A percentile compares a stretch with the other conserved stretches of the same genome.
Conservation (phyloP, 2,329 filamentous ascomycete species). For the Westerdykella ornata region DNA sequence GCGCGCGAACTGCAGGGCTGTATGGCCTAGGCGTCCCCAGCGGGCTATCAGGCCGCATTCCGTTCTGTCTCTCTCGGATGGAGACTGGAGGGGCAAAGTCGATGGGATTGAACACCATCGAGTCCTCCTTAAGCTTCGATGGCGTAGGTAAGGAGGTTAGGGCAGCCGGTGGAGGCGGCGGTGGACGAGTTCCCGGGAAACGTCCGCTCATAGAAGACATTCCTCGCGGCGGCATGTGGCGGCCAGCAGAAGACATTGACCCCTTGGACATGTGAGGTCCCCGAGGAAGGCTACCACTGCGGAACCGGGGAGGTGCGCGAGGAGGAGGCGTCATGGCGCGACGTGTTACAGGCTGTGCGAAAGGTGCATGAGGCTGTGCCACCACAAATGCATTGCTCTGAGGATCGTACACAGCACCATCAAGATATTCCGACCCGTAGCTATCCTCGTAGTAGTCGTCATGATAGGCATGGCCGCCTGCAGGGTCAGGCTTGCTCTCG, state of each 20-base stretch:
- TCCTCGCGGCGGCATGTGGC: constrained; percentile 31
- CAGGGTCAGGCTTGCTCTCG: constrained; percentile 55
- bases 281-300: constrained; percentile 26
- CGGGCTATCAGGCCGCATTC: constrained; percentile 56
- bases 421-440: constrained; percentile 63
- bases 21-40: constrained; percentile 59
- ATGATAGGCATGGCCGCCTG: constrained; percentile 31
- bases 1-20: constrained; percentile 62
- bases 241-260: constrained; percentile 44
- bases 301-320: constrained; percentile 53
- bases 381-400: constrained; percentile 59
- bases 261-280: constrained; percentile 44
- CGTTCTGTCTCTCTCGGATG: constrained; percentile 58
- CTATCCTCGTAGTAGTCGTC: constrained; percentile 61
- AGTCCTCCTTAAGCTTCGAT: constrained; percentile 74
- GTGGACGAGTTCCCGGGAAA: constrained; percentile 45
- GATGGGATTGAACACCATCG: constrained; percentile 59
- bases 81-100: constrained; percentile 78
- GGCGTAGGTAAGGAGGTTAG: constrained; percentile 78
- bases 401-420: constrained; percentile 51
- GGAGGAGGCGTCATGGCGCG: constrained; percentile 96
- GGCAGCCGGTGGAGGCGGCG: constrained; percentile 63
- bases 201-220: constrained; percentile 40
- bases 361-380: constrained; percentile 49
- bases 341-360: constrained; percentile 75